phyloP scores from a whole-genome alignment of 805 yeast species.

The Yarrowia bubula region DNA sequence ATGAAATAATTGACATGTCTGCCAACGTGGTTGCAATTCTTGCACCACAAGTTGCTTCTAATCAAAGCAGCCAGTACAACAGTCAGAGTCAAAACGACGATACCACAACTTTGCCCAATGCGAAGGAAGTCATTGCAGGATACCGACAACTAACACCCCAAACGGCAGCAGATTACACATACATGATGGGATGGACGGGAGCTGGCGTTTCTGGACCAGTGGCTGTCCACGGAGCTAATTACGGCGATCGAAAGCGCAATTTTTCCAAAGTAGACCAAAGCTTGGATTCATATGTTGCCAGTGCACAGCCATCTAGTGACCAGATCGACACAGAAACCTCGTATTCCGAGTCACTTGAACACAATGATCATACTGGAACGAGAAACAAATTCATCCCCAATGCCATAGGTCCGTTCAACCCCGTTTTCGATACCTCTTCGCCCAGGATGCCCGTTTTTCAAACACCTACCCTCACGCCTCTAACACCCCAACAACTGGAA shows the following conservation, averaged over 20 bases:
- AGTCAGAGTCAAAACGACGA: constrained; percentile 10
- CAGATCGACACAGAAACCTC: neutral
- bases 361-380: neutral
- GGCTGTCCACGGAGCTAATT: neutral
- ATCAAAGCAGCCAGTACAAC: constrained; percentile 11
- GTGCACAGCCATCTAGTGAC: neutral
- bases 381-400: neutral
- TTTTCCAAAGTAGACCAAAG: neutral
- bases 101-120: neutral
- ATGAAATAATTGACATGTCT: neutral
- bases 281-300: neutral
- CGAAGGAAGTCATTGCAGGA: neutral
- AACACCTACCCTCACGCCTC: neutral
- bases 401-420: neutral
- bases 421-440: constrained; percentile 13
- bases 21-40: neutral
- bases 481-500: constrained; percentile 2
- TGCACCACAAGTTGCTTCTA: neutral
- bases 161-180: constrained; percentile 9
- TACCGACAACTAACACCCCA: constrained; percentile 17
- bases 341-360: neutral
- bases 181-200: constrained; percentile 13
- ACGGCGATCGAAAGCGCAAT: neutral
- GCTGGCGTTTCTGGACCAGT: neutral
- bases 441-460: constrained; percentile 10